These are phyloP conservation scores for Sechiopsis laciniata DNA, from an alignment of 306 rosid species.

Conservation along the genomic window DNA sequence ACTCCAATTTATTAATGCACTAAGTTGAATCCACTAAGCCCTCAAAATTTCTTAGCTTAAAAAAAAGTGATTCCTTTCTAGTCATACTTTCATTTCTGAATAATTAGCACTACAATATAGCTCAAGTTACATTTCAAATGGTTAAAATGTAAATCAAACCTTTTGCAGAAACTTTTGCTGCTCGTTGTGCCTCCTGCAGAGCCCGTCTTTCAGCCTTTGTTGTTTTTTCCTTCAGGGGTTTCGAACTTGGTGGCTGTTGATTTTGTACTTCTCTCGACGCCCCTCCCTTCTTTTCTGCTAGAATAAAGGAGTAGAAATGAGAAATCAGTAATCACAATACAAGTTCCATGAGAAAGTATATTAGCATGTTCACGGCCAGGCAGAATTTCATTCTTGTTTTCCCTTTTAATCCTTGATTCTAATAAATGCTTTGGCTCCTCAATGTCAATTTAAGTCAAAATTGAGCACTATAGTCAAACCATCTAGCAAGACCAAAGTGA, in stretches of 20 bases:
- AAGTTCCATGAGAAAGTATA: constrained; percentile 10
- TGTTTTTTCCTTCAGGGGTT: constrained; percentile 47
- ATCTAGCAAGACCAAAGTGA: neutral
- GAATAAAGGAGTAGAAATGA: neutral
- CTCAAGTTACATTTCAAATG: constrained; percentile 4
- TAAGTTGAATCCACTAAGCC: neutral
- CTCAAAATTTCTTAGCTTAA: neutral
- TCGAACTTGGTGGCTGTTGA: constrained; percentile 32
- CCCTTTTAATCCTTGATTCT: neutral
- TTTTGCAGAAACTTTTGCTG: constrained; percentile 65
- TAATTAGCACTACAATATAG: neutral
- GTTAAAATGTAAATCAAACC: constrained; percentile 34
- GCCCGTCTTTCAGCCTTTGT: constrained; percentile 84
- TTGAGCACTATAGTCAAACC: neutral
- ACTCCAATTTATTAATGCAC: neutral
- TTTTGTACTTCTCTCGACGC: constrained; percentile 28
- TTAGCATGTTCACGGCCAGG: neutral
- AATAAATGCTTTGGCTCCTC: neutral
- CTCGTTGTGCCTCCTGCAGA: constrained; percentile 82
- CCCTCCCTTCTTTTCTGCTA: constrained; percentile 52
- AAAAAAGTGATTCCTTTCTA: neutral
- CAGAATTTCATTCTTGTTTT: neutral
- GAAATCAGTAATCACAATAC: constrained; percentile 14
- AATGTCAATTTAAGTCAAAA: neutral
- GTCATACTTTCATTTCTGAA: neutral